Conservation (phyloP, 2,329 filamentous ascomycete genomes). For the Colletotrichum sidae region DNA sequence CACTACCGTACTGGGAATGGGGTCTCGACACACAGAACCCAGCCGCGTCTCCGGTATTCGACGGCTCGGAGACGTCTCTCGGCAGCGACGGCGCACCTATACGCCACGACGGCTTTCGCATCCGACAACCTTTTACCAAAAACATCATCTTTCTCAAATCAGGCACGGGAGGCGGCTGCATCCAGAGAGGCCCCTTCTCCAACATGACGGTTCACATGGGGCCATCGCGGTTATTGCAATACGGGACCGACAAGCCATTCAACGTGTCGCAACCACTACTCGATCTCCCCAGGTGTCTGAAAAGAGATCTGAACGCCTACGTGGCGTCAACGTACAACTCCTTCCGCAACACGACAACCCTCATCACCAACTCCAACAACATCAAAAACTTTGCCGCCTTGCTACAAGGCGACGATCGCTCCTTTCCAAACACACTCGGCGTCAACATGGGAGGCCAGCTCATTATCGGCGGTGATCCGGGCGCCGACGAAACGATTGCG, state of each 20-base stretch:
- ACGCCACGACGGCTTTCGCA: slow-evolving; percentile 39
- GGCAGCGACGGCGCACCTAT: slow-evolving; percentile 52
- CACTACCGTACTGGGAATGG: slow-evolving; percentile 40
- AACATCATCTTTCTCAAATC: slow-evolving; percentile 49
- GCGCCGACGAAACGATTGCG: slow-evolving; percentile 56
- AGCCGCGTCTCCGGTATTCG: slow-evolving; percentile 51
- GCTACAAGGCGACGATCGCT: slow-evolving; percentile 50
- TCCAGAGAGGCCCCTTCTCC: slow-evolving; percentile 50
- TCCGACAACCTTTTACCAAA: slow-evolving; percentile 32
- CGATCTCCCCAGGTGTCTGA: slow-evolving; percentile 57
- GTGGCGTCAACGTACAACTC: slow-evolving; percentile 40
- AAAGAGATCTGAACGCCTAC: slow-evolving; percentile 49
- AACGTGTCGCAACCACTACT: slow-evolving; percentile 43
- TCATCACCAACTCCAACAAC: slow-evolving; percentile 45
- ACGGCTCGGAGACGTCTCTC: slow-evolving; percentile 52
- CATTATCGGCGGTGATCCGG: slow-evolving; percentile 58
- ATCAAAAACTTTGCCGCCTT: slow-evolving; percentile 47
- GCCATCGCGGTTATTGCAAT: slow-evolving; percentile 40
- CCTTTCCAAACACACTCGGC: slow-evolving; percentile 45
- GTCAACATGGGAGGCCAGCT: slow-evolving; percentile 56
- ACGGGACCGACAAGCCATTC: slow-evolving; percentile 38
- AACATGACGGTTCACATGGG: slow-evolving; percentile 55
- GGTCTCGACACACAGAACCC: slow-evolving; percentile 41
- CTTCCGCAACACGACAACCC: slow-evolving; percentile 43
- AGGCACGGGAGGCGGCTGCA: slow-evolving; percentile 62